Evolutionary conservation across 2,329 filamentous ascomycete species (phyloP), one percentile per base, ranked within the genome.

Genomic region (Alternaria brassicae): DNA sequence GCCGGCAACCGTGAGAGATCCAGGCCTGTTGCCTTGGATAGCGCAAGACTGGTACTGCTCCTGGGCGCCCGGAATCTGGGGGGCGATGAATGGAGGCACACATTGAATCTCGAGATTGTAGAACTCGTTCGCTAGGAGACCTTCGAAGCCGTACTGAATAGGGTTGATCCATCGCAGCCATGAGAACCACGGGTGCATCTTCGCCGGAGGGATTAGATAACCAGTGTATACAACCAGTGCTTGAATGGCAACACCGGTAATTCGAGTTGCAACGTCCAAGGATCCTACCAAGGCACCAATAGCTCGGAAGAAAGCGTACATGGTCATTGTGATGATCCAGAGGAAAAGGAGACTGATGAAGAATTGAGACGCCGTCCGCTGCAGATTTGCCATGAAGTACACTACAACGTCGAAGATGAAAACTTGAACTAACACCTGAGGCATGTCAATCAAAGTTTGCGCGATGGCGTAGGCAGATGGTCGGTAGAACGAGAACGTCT

Each of bases 121-220:
- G 57, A 92, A 91, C 71, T 93, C 90, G 66, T 92, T 92, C 0
- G 87, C 81, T 69, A 92, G 81, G 0, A 93, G 74, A 0, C 84
- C 85, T 63, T 91, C 87, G 57, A 91, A 92, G 0, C 82, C 87
- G 58, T 91, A 92, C 0, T 89, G 85, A 3, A 92, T 78, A 0
- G 89, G 89, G 62, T 81, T 81, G 61, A 81, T 73, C 74, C 78
- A 81, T 8, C 70, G 59, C 6, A 80, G 59, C 78, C 78, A 80
- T 5, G 66, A 70, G 37, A 79, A 79, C 77, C 77, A 79, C 0
- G 75, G 76, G 55, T 77, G 75, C 78, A 79, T 79, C 62, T 78
- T 78, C 42, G 61, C 61, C 1, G 75, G 74, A 8, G 77, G 76
- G 25, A 80, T 79, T 15, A 79, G 45, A 58, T 79, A 80, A 13